Evolutionary conservation across 805 yeast genomes (phyloP), one percentile per base, ranked within the genome.

Genomic region (Wickerhamiella sergipiensis): DNA sequence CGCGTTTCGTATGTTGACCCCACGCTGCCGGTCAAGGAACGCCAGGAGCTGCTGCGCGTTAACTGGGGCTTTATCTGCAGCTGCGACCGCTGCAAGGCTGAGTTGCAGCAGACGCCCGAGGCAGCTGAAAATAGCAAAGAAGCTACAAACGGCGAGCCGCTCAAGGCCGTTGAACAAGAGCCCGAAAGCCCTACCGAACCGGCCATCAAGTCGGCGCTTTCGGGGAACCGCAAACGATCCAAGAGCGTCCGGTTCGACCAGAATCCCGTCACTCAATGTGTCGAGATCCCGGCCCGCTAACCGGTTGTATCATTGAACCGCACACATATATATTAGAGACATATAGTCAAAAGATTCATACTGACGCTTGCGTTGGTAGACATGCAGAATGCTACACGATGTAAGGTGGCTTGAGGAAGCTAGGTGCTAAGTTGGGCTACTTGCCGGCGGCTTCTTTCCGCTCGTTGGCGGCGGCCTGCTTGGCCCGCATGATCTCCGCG

Each of bases 401-500:
- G n/a, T n/a, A n/a, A n/a, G n/a, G n/a, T n/a, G n/a, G n/a, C n/a
- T n/a, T n/a, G n/a, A n/a, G n/a, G n/a, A n/a, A n/a, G n/a, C n/a
- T n/a, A n/a, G n/a, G n/a, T n/a, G n/a, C n/a, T n/a, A n/a, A n/a
- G n/a, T n/a, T n/a, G 46, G 12, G 55, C 57, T 46, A 46, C 59
- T 17, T 54, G 55, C n/a, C n/a, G n/a, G 2, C 55, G 15, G 33
- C 40, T n/a, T 36, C 57, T 47, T 55, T 56, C 77, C 55, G 51
- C 43, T 56, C 62, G 40, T 66, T 76, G 70, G 92, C 90, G 51
- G 75, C 84, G 21, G 81, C 83, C 71, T 90, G 97, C 65, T 90
- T 92, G 60, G 78, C 79, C 66, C 97, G 80, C 76, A 90, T 76
- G 57, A 81, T 83, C 49, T 84, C 95, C 23, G 97, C 97, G 64